Evolutionary conservation across 2,329 filamentous ascomycete genomes (phyloP), one percentile per base, ranked within the genome.

Genomic region (Hymenoscyphus linearis): DNA sequence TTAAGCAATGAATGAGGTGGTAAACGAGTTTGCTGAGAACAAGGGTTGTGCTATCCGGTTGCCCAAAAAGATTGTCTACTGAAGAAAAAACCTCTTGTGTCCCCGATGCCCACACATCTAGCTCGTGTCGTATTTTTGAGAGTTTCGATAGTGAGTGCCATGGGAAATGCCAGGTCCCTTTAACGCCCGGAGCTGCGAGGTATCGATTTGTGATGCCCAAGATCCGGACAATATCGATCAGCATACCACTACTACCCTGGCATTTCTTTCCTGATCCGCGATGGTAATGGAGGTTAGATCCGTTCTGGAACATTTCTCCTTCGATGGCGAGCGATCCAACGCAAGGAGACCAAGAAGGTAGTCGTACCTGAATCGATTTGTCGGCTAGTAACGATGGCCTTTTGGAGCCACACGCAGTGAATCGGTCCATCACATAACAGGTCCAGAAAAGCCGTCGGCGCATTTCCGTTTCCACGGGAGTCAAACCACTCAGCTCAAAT

Each of bases 61-160:
- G 90, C 2, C 87, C 86, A 67, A 96, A 93, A 0, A 95, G 79
- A 0, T 84, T 80, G 50, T 91, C 86, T 10, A 93, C 81, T 16
- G 87, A 90, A 0, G 87, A 86, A 69, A 95, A 95, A 9, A 89
- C 83, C 63, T 91, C 88, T 64, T 90, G 87, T 0, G 90, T 92
- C 12, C 89, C 90, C 0, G 89, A 86, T 1, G 90, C 89, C 91
- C 91, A 96, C 35, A 90, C 83, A 70, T 96, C 90, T 26, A 96
- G 79, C 69, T 95, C 90, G 65, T 93, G 89, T 34, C 90, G 84
- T 65, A 96, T 95, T 71, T 91, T 92, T 58, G 91, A 95, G 1
- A 96, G 79, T 63, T 89, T 93, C 5, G 91, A 96, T 22, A 93
- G 80, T 1, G 90, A 86, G 72, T 96, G 91, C 91, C 91, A 96